Base-by-base conservation (phyloP, 148 eudicot genomes). In the Simmondsia chinensis region DNA sequence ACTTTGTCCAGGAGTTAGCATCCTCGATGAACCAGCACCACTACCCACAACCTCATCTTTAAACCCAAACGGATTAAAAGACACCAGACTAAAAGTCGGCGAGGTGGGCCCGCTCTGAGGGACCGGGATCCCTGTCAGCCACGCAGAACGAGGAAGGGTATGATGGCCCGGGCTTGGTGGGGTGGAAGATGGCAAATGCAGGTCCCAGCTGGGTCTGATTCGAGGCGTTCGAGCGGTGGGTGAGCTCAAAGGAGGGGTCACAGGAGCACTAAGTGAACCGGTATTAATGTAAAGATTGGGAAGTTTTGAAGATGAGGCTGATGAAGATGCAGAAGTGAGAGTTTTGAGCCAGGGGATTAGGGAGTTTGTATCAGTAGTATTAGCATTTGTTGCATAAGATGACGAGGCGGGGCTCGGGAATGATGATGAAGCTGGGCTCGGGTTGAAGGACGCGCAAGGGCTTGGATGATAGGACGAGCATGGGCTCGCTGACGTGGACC, bases 181-280 rank as follows among this genome's bases (percentile, higher is more conserved):
- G 57, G 79, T 74, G 10, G 85, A 78, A 21, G 63, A 53, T 12
- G 85, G 31, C 59, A 28, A 43, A 34, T 62, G 59, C 20, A 62
- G 63, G 19, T 61, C 61, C 61, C 65, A 44, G 18, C 70, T 50
- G 2, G 50, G 18, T 33, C 43, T 62, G 26, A 67, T 18, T 45
- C 77, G 60, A 32, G 88, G 77, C 4, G 73, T 70, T 29, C 61
- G 49, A 17, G 64, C 57, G 7, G 71, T 70, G 4, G 89, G 84
- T 5, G 89, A 77, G 56, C 78, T 65, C 40, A 72, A 38, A 13
- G 87, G 93, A 21, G 96, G 83, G 12, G 83, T 73, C 26, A 86
- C 93, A 0, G 96, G 96, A 18, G 93, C 96, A 47, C 93, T 82
- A 18, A 78, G 73, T 22, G 93, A 81, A 20, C 89, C 80, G 11